Conservation (phyloP, 805 yeast genomes). For the Candida chauliodis region DNA sequence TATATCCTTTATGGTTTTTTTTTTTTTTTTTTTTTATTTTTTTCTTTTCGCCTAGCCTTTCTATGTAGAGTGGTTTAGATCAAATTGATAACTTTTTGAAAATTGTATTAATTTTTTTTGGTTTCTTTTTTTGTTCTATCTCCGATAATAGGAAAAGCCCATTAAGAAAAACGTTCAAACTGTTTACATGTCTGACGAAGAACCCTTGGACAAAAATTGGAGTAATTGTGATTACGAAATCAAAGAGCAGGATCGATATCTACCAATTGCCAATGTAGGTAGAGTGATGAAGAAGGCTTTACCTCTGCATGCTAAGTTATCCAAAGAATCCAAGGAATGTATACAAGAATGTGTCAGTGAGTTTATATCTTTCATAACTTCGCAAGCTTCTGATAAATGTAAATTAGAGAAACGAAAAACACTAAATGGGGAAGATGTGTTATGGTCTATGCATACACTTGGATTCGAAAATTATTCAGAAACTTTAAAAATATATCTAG, state of each 20-base stretch:
- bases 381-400: constrained; percentile 77
- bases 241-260: constrained; percentile 41
- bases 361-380: constrained; percentile 75
- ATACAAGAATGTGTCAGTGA: constrained; percentile 84
- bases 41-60: constrained; percentile 1
- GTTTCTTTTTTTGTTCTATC: constrained; percentile 1
- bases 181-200: constrained; percentile 2
- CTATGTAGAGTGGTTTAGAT: constrained; percentile 3
- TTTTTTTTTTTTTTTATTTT: constrained; percentile 3
- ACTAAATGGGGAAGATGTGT: constrained; percentile 72
- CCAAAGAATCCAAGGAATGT: constrained; percentile 75
- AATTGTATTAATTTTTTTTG: not conserved
- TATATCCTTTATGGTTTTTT: not conserved
- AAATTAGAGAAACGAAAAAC: constrained; percentile 70
- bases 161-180: not conserved
- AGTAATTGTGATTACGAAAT: constrained; percentile 38
- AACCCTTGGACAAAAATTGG: constrained; percentile 11
- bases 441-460: constrained; percentile 61
- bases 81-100: constrained; percentile 3
- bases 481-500: constrained; percentile 62
- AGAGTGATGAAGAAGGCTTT: constrained; percentile 73
- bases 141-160: constrained; percentile 6
- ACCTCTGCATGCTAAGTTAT: constrained; percentile 70
- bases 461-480: constrained; percentile 83
- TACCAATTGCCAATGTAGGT: constrained; percentile 51